A percentile compares a stretch with the other conserved stretches of the same genome.
Evolutionary conservation across 345 rosid species (phyloP).

Genomic region (Eucalyptus sp.): DNA sequence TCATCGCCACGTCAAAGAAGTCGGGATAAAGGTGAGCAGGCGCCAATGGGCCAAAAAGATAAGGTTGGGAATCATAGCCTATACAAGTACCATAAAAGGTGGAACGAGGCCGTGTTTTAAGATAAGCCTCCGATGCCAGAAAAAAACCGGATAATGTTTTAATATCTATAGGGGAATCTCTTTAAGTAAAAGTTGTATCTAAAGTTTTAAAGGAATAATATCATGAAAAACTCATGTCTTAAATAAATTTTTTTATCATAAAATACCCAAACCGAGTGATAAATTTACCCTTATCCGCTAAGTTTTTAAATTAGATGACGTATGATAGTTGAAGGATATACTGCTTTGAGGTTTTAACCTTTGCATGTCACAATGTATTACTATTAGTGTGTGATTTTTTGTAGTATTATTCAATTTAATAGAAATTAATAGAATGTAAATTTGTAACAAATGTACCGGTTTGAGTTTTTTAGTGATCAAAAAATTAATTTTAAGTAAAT

Average conservation of each 20-base stretch:
- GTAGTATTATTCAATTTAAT: no score
- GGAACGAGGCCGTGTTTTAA: neutral
- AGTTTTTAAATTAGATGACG: no score
- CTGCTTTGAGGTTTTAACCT: no score
- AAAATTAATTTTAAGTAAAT: no score
- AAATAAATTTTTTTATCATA: no score
- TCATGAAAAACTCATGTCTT: no score
- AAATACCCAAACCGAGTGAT: fast-evolving
- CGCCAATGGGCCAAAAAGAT: neutral
- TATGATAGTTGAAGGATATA: fast-evolving
- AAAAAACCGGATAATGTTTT: neutral
- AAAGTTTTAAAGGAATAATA: no score
- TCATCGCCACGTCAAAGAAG: neutral
- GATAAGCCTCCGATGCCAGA: neutral
- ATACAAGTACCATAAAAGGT: neutral
- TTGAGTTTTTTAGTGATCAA: no score
- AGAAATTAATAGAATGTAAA: fast-evolving
- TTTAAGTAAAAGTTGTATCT: neutral
- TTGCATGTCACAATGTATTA: no score
- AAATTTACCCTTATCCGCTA: fast-evolving
- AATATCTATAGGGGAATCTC: neutral
- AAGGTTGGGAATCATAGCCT: neutral
- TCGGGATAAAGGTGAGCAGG: neutral
- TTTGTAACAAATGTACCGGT: no score
- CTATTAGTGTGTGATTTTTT: no score